A percentile compares a stretch with the other conserved stretches of the same genome.
These are phyloP conservation scores for Hypericum androsaemum DNA, from an alignment of 345 rosid species.

Conservation along the genomic window DNA sequence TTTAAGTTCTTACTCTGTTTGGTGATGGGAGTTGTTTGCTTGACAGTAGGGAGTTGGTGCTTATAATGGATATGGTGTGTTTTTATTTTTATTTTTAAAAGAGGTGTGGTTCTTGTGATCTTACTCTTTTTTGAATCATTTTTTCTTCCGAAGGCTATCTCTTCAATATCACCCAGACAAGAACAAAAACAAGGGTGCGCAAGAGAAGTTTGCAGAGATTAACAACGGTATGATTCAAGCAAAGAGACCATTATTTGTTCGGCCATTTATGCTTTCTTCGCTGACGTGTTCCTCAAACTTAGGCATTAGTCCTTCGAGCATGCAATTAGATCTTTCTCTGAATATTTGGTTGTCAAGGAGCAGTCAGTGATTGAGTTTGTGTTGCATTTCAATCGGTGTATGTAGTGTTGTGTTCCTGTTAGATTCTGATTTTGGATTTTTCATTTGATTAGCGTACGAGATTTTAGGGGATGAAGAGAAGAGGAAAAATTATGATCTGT, in stretches of 20 bases:
- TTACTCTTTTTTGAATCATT: background rate
- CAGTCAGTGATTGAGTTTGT: background rate
- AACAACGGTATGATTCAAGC: conserved; percentile 55
- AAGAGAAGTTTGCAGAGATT: conserved; percentile 80
- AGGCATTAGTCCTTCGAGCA: too few species aligned
- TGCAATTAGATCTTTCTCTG: too few species aligned
- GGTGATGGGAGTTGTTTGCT: too few species aligned
- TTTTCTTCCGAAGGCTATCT: conserved; percentile 49
- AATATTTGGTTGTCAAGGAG: too few species aligned
- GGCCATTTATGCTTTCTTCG: background rate
- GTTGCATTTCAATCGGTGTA: background rate
- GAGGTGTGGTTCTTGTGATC: too few species aligned
- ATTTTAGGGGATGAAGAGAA: conserved; percentile 81
- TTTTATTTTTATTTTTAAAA: too few species aligned
- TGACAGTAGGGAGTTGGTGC: too few species aligned
- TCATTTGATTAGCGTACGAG: conserved; percentile 68
- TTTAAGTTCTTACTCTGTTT: too few species aligned
- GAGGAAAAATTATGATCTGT: conserved; percentile 74
- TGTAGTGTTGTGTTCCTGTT: background rate
- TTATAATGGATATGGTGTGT: too few species aligned
- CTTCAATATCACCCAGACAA: conserved; percentile 86
- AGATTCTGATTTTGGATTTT: conserved; percentile 4
- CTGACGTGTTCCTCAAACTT: too few species aligned
- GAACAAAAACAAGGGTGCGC: conserved; percentile 77
- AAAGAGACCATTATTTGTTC: background rate